Percentiles rank a stretch among this genome's conserved stretches.
Conservation (phyloP, 2,329 filamentous ascomycete species). For the Diatrype stigma region DNA sequence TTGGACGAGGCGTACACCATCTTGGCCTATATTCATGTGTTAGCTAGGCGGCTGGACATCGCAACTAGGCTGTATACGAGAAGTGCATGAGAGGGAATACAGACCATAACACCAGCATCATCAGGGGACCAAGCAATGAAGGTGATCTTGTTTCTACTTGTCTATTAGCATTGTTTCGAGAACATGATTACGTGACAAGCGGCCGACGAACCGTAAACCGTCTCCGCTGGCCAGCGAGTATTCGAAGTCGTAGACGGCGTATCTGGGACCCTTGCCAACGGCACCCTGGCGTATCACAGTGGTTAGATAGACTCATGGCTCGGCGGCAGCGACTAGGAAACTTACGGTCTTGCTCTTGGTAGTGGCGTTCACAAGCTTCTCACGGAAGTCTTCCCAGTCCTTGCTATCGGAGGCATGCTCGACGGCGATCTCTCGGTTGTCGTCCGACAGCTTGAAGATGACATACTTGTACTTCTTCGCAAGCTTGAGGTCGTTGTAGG, state of each 20-base stretch:
- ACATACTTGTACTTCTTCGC: conserved; percentile 79
- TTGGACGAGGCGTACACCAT: conserved; percentile 91
- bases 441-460: conserved; percentile 82
- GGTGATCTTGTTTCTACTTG: conserved; percentile 69
- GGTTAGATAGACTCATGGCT: conserved; percentile 1
- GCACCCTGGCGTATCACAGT: conserved; percentile 41
- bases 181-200: conserved; percentile 22
- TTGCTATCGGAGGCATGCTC: conserved; percentile 65
- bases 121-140: conserved; percentile 80
- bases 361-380: conserved; percentile 70
- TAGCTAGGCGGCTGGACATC: conserved; percentile 10
- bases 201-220: conserved; percentile 55
- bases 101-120: conserved; percentile 73
- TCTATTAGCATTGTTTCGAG: conserved; percentile 6
- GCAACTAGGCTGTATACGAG: background rate
- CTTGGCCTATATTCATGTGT: conserved; percentile 58
- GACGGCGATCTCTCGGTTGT: conserved; percentile 77
- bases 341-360: conserved; percentile 66
- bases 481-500: conserved; percentile 81
- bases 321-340: background rate
- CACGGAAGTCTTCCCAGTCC: conserved; percentile 70
- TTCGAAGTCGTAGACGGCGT: conserved; percentile 82
- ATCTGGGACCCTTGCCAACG: conserved; percentile 67
- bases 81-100: conserved; percentile 24
- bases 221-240: conserved; percentile 70